phyloP scores from a whole-genome alignment of 2,329 filamentous ascomycete species.

The Xylariales sp. region DNA sequence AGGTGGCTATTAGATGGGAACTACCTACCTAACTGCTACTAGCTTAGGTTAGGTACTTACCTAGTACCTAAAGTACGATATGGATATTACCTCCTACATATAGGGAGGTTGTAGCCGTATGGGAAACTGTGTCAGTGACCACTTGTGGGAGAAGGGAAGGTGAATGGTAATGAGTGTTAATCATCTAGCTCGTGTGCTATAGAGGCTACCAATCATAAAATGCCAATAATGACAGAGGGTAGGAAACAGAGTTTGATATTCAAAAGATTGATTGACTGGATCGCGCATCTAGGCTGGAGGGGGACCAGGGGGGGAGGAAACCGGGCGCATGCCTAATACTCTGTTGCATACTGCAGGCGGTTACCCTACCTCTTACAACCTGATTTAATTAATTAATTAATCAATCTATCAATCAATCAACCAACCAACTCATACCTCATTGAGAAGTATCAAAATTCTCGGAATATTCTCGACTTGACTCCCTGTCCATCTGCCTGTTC shows the following conservation, averaged over 20 bases:
- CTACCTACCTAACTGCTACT: slow-evolving; percentile 22
- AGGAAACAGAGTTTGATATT: not conserved
- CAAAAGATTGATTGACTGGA: not conserved
- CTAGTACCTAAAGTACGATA: not conserved
- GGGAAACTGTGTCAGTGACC: not conserved
- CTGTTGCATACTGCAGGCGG: slow-evolving; percentile 16
- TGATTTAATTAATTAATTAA: too few species aligned
- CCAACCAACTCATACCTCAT: slow-evolving; percentile 5
- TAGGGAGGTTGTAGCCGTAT: not conserved
- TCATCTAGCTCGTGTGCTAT: not conserved
- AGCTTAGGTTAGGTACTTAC: not conserved
- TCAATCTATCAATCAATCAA: too few species aligned
- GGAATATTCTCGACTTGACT: too few species aligned
- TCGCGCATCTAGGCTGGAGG: not conserved
- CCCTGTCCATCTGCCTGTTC: too few species aligned
- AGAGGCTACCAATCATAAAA: slow-evolving; percentile 13
- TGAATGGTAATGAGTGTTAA: not conserved
- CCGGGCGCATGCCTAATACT: slow-evolving; percentile 1
- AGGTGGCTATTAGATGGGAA: not conserved
- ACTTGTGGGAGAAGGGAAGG: slow-evolving; percentile 14
- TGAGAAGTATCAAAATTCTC: not conserved
- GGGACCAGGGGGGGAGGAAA: too few species aligned
- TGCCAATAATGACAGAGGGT: not conserved
- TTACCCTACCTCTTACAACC: too few species aligned
- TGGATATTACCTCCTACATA: not conserved